Conservation (phyloP, 139 green algal species). For the Microglena sp. region DNA sequence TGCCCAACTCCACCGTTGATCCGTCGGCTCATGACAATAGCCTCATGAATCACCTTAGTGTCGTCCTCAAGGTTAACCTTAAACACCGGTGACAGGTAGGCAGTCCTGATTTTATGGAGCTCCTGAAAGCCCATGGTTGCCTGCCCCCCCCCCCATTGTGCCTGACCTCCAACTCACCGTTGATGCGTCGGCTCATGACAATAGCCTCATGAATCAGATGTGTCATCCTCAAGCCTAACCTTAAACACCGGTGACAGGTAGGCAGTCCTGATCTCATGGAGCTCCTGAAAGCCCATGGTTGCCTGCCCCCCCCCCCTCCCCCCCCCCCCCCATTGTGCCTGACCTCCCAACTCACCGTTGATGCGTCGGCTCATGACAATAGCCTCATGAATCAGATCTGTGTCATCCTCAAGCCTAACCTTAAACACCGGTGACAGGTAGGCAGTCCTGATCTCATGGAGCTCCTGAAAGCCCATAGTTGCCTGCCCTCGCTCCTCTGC, state of each 20-base stretch:
- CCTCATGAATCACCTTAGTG: slow-evolving; percentile 9
- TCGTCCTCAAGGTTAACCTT: too few relatives aligned
- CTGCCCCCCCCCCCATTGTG: too few relatives aligned
- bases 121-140: too few relatives aligned
- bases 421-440: slow-evolving; percentile 15
- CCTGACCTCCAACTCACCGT: too few relatives aligned
- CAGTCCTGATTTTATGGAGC: slow-evolving; percentile 7
- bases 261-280: slow-evolving; percentile 6
- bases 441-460: slow-evolving; percentile 6
- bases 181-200: slow-evolving; percentile 8
- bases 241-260: slow-evolving; percentile 15
- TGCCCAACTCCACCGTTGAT: slow-evolving; percentile 9
- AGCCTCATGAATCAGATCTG: slow-evolving; percentile 7
- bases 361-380: slow-evolving; percentile 8
- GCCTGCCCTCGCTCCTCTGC: slow-evolving; percentile 2
- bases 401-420: slow-evolving; percentile 1
- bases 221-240: background rate
- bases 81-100: slow-evolving; percentile 12
- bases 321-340: too few relatives aligned
- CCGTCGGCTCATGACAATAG: slow-evolving; percentile 2
- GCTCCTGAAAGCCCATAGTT: background rate
- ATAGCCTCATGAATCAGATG: slow-evolving; percentile 6
- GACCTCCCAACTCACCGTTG: slow-evolving; percentile 7
- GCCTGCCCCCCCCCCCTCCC: too few relatives aligned
- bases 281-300: too few relatives aligned